Evolutionary conservation across 352 stramenopile genomes (phyloP).

Genomic region (Thraustochytrium striatum): DNA sequence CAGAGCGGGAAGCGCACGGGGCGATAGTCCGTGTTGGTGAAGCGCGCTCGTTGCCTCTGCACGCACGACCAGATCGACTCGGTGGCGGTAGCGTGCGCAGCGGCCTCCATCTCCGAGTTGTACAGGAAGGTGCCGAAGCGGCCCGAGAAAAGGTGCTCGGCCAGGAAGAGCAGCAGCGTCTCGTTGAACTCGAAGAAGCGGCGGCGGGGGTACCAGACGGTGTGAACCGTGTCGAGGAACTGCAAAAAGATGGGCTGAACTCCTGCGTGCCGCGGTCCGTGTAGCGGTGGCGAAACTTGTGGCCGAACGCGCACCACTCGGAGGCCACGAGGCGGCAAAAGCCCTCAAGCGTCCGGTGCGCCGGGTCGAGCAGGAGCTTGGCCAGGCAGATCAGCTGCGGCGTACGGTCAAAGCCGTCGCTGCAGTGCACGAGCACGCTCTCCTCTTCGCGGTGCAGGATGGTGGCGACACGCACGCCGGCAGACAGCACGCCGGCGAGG

Average conservation of each 20-base stretch:
- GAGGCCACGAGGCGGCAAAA: constrained; percentile 96
- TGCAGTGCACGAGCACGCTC: constrained; percentile 80
- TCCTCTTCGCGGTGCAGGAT: constrained; percentile 67
- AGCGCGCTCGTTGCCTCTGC: too few relatives aligned
- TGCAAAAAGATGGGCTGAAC: constrained; percentile 98
- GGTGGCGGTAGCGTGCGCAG: too few relatives aligned
- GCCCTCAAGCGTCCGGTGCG: constrained; percentile 92
- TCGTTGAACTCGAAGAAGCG: constrained; percentile 92
- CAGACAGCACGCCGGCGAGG: constrained; percentile 64
- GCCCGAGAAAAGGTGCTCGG: constrained; percentile 92
- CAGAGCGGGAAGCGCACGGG: neutral
- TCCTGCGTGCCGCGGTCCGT: constrained; percentile 92
- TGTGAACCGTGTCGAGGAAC: constrained; percentile 96
- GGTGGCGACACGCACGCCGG: constrained; percentile 69
- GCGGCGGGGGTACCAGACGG: constrained; percentile 90
- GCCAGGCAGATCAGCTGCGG: constrained; percentile 75
- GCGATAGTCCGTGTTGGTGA: neutral
- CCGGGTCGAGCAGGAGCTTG: constrained; percentile 74
- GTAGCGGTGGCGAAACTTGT: constrained; percentile 90
- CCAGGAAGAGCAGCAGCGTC: constrained; percentile 63
- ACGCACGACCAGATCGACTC: too few relatives aligned
- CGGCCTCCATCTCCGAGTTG: constrained; percentile 88
- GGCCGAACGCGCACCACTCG: constrained; percentile 96
- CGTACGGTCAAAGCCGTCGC: constrained; percentile 83
- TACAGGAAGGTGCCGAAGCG: constrained; percentile 97